Conservation (phyloP, 441 rosid genomes). For the Populus tomentosa region DNA sequence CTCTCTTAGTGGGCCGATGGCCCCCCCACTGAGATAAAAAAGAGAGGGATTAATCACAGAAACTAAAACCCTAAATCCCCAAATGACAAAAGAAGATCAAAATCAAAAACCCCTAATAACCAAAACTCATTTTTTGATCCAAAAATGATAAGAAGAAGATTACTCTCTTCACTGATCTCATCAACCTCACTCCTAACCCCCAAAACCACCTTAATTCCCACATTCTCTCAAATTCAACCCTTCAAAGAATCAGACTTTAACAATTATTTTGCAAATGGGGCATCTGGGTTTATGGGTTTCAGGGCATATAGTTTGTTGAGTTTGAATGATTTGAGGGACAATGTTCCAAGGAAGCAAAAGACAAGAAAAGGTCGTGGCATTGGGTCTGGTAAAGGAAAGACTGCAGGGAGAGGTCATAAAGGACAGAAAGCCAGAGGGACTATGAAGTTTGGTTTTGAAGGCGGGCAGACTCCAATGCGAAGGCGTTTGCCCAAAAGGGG, state of each 20-base stretch:
- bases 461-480: constrained; percentile 92
- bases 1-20: neutral
- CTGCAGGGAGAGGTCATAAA: constrained; percentile 94
- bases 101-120: neutral
- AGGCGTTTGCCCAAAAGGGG: constrained; percentile 90
- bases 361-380: constrained; percentile 95
- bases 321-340: constrained; percentile 82
- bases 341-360: constrained; percentile 81
- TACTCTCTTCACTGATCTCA: constrained; percentile 8
- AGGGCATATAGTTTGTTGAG: constrained; percentile 65
- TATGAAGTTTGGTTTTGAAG: constrained; percentile 87
- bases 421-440: constrained; percentile 94
- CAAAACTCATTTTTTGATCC: neutral
- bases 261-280: constrained; percentile 1
- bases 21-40: neutral
- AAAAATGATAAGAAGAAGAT: constrained; percentile 14
- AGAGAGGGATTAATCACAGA: neutral
- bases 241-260: constrained; percentile 13
- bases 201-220: constrained; percentile 6
- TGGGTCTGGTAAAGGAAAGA: constrained; percentile 94
- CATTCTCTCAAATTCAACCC: constrained; percentile 19
- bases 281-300: constrained; percentile 26
- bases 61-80: neutral
- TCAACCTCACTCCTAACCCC: constrained; percentile 6
- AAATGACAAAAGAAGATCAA: neutral